These are phyloP conservation scores for Tilletia indica DNA, from an alignment of 1,284 basidiomycete genomes.

Conservation along the genomic window DNA sequence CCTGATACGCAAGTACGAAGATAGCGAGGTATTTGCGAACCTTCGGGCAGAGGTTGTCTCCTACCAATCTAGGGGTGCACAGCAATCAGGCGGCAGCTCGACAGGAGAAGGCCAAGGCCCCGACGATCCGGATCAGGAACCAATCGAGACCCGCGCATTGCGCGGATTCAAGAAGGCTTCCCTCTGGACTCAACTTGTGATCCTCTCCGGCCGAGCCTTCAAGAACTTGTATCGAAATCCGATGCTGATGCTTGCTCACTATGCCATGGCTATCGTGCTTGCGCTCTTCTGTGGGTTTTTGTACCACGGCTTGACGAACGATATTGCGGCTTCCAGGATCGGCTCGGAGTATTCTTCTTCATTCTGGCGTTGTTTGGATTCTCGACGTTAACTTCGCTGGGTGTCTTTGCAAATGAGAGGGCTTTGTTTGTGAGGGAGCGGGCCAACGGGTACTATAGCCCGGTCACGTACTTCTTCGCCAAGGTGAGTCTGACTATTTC, in stretches of 20 bases:
- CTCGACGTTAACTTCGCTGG: constrained; percentile 86
- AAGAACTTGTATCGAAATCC: constrained; percentile 90
- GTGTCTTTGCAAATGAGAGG: constrained; percentile 87
- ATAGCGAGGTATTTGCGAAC: constrained; percentile 39
- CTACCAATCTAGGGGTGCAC: background rate
- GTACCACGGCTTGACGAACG: constrained; percentile 72
- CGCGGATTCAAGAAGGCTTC: constrained; percentile 78
- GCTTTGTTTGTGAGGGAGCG: constrained; percentile 95
- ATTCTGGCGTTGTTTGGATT: constrained; percentile 91
- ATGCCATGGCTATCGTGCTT: constrained; percentile 75
- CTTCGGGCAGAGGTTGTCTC: constrained; percentile 11
- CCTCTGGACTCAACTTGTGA: constrained; percentile 84
- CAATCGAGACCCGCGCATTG: constrained; percentile 59
- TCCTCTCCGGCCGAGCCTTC: constrained; percentile 92
- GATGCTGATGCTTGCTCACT: constrained; percentile 84
- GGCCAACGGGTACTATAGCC: constrained; percentile 93
- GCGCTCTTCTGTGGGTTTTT: constrained; percentile 76
- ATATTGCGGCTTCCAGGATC: constrained; percentile 60
- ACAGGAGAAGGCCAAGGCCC: constrained; percentile 33
- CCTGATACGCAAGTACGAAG: constrained; percentile 55
- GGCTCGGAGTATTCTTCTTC: constrained; percentile 88
- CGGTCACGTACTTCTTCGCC: constrained; percentile 90
- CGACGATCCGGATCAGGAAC: constrained; percentile 46
- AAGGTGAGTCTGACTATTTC: constrained; percentile 63
- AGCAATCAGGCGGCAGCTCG: constrained; percentile 34